A percentile compares a stretch with the other conserved stretches of the same genome.
These are phyloP conservation scores for Kwoniella shivajii DNA, from an alignment of 1,284 basidiomycete species.

Conservation along the genomic window DNA sequence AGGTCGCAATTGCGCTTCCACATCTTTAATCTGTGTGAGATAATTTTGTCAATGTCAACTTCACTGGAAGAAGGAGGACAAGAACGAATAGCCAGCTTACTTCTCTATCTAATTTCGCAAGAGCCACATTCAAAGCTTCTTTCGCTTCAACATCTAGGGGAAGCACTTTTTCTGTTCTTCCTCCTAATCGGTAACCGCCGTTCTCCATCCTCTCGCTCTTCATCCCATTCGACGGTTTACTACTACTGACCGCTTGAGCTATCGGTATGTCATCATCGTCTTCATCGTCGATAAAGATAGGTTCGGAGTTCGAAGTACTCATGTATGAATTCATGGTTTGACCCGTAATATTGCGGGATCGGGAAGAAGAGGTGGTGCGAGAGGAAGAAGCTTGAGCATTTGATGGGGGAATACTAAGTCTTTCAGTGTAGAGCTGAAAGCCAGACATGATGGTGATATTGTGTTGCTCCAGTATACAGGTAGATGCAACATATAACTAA, in stretches of 20 bases:
- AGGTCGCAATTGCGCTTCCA: constrained; percentile 37
- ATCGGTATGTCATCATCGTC: constrained; percentile 14
- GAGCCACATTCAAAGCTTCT: constrained; percentile 27
- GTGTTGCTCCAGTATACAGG: no score
- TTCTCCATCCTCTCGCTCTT: background rate
- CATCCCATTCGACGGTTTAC: background rate
- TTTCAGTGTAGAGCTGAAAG: background rate
- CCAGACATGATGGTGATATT: background rate
- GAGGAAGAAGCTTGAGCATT: background rate
- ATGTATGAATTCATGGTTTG: background rate
- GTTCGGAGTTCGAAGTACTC: constrained; percentile 2
- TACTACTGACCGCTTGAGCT: background rate
- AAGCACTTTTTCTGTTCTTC: background rate
- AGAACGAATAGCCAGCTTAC: constrained; percentile 24
- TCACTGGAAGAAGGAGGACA: background rate
- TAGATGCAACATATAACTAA: no score
- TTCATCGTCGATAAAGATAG: constrained; percentile 23
- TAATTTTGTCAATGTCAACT: background rate
- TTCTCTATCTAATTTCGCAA: constrained; percentile 42
- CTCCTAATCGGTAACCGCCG: background rate
- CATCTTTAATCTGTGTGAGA: constrained; percentile 33
- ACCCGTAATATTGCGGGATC: no score
- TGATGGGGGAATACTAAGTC: background rate
- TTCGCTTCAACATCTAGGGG: constrained; percentile 21
- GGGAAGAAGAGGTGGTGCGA: background rate